phyloP scores from a whole-genome alignment of 1,284 basidiomycete species.

The Coniferiporia weirii region DNA sequence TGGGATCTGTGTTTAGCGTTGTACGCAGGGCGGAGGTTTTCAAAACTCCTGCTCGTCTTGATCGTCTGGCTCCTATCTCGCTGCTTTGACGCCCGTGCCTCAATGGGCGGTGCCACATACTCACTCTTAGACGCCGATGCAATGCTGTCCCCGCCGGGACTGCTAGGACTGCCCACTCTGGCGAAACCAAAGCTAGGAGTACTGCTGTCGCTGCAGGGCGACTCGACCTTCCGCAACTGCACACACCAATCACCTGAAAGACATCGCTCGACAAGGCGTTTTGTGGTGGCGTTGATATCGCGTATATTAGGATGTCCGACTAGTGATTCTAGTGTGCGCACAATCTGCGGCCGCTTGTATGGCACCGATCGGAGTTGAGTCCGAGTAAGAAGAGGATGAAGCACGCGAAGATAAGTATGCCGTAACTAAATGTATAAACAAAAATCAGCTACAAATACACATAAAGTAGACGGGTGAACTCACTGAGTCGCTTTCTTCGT shows the following conservation, averaged over 20 bases:
- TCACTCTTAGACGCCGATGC: slow-evolving; percentile 26
- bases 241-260: slow-evolving; percentile 86
- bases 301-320: slow-evolving; percentile 72
- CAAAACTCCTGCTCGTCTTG: slow-evolving; percentile 60
- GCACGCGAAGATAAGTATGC: slow-evolving; percentile 94
- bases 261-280: slow-evolving; percentile 89
- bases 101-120: slow-evolving; percentile 21
- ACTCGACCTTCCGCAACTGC: slow-evolving; percentile 40
- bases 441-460: neutral
- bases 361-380: slow-evolving; percentile 83
- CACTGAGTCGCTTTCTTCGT: slow-evolving; percentile 91
- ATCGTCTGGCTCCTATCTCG: slow-evolving; percentile 31
- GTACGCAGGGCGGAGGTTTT: slow-evolving; percentile 32
- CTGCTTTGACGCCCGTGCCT: slow-evolving; percentile 26
- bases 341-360: slow-evolving; percentile 91
- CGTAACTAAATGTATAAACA: slow-evolving; percentile 49
- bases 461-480: slow-evolving; percentile 28
- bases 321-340: slow-evolving; percentile 77
- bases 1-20: slow-evolving; percentile 3
- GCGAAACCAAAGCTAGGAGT: slow-evolving; percentile 20
- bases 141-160: slow-evolving; percentile 40
- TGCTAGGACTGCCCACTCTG: slow-evolving; percentile 25
- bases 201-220: slow-evolving; percentile 24
- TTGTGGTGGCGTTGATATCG: slow-evolving; percentile 82
- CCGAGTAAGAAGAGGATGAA: slow-evolving; percentile 91